Evolutionary conservation across 257 asterid genomes (phyloP).

Genomic region (Avicennia marina): DNA sequence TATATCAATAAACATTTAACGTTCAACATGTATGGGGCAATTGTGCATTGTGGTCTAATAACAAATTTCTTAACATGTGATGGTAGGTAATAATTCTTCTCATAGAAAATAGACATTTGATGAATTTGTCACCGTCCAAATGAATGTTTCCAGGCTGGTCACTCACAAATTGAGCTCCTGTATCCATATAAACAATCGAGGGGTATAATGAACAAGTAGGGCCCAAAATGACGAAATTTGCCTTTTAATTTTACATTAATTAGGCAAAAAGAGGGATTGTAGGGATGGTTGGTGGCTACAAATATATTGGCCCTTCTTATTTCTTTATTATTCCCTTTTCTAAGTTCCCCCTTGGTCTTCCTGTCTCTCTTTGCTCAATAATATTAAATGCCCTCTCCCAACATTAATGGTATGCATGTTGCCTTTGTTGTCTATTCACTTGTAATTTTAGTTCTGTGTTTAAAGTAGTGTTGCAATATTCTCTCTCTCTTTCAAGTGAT

Average conservation of each 20-base stretch:
- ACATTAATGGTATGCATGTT: no score
- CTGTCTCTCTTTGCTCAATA: not conserved
- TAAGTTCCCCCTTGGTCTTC: not conserved
- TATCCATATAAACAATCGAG: not conserved
- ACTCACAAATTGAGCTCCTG: slow-evolving; percentile 13
- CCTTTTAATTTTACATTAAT: not conserved
- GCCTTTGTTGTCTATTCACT: no score
- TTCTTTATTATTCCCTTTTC: not conserved
- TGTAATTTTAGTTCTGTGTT: no score
- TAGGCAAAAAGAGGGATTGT: slow-evolving; percentile 3
- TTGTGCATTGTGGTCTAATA: no score
- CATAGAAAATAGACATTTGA: not conserved
- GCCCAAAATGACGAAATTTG: not conserved
- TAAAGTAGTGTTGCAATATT: no score
- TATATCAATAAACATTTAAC: no score
- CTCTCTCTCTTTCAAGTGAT: no score
- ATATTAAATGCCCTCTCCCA: not conserved
- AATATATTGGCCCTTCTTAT: not conserved
- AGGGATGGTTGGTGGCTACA: not conserved
- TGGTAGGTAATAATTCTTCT: not conserved
- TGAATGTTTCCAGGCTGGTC: slow-evolving; percentile 33
- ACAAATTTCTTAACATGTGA: not conserved
- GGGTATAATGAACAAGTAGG: not conserved
- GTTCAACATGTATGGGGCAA: no score
- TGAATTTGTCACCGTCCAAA: slow-evolving; percentile 20